Conservation (phyloP, 192 early-diverging fungal genomes). For the Backusella australiensis region DNA sequence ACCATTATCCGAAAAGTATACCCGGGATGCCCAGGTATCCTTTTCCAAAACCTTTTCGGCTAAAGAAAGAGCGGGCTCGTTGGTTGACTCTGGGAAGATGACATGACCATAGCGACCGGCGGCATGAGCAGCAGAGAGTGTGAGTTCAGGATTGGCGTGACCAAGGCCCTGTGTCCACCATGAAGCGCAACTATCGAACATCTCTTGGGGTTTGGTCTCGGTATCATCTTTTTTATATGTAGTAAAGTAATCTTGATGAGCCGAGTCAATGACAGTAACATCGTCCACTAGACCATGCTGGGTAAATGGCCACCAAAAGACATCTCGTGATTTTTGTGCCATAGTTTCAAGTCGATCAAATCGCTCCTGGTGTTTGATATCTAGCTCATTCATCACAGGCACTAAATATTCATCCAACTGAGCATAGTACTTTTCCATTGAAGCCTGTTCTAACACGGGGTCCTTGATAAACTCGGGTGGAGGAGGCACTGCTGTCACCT, state of each 20-base stretch:
- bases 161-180: constrained; percentile 86
- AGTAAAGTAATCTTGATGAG: constrained; percentile 61
- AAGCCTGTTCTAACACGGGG: constrained; percentile 42
- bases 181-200: constrained; percentile 74
- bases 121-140: constrained; percentile 60
- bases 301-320: constrained; percentile 84
- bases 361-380: constrained; percentile 45
- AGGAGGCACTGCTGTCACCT: constrained; percentile 42
- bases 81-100: constrained; percentile 71
- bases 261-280: constrained; percentile 75
- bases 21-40: constrained; percentile 61
- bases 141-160: constrained; percentile 61
- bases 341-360: constrained; percentile 58
- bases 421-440: constrained; percentile 60
- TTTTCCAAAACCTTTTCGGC: constrained; percentile 59
- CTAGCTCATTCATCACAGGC: constrained; percentile 44
- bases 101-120: constrained; percentile 79
- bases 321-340: constrained; percentile 42
- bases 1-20: constrained; percentile 85
- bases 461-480: constrained; percentile 43
- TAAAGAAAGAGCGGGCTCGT: constrained; percentile 63
- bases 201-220: constrained; percentile 32
- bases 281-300: constrained; percentile 58
- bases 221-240: constrained; percentile 36
- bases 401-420: constrained; percentile 43